These are phyloP conservation scores for Trichoderma semiorbis DNA, from an alignment of 2,329 filamentous ascomycete genomes.

Conservation along the genomic window DNA sequence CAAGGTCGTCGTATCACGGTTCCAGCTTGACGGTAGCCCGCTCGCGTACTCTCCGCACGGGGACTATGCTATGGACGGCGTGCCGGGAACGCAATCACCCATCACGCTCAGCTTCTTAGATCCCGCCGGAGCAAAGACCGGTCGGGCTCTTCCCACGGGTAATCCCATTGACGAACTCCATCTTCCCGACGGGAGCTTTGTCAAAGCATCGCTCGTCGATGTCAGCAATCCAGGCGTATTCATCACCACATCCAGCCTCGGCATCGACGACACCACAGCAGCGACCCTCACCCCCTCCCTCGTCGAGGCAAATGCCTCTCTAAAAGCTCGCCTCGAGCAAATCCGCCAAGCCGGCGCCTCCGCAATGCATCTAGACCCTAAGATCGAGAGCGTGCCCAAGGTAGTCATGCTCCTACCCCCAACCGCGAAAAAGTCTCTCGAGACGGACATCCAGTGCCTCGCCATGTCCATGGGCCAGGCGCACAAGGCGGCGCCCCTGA, in stretches of 20 bases:
- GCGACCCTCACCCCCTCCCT: constrained; percentile 51
- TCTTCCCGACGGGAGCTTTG: constrained; percentile 30
- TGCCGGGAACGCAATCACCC: constrained; percentile 54
- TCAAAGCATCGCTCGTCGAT: constrained; percentile 57
- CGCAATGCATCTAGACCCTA: constrained; percentile 57
- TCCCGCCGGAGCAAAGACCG: constrained; percentile 62
- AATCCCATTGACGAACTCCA: constrained; percentile 50
- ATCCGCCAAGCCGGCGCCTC: constrained; percentile 57
- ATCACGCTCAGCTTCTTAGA: constrained; percentile 60
- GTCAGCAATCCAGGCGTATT: constrained; percentile 64
- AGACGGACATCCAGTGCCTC: constrained; percentile 42
- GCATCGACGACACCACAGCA: constrained; percentile 42
- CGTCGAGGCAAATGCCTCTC: constrained; percentile 43
- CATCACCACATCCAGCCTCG: constrained; percentile 51
- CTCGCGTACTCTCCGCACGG: constrained; percentile 37
- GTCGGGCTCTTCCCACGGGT: constrained; percentile 49
- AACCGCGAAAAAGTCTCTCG: constrained; percentile 21
- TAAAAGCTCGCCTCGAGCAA: constrained; percentile 48
- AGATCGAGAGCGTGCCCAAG: constrained; percentile 55
- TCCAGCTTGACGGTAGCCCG: constrained; percentile 44
- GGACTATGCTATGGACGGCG: constrained; percentile 61
- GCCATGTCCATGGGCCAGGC: constrained; percentile 55
- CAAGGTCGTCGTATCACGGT: constrained; percentile 59
- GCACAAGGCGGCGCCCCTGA: constrained; percentile 55
- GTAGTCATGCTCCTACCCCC: constrained; percentile 48